Base-by-base conservation (phyloP, 78 protist genomes). In the Guillardia theta region DNA sequence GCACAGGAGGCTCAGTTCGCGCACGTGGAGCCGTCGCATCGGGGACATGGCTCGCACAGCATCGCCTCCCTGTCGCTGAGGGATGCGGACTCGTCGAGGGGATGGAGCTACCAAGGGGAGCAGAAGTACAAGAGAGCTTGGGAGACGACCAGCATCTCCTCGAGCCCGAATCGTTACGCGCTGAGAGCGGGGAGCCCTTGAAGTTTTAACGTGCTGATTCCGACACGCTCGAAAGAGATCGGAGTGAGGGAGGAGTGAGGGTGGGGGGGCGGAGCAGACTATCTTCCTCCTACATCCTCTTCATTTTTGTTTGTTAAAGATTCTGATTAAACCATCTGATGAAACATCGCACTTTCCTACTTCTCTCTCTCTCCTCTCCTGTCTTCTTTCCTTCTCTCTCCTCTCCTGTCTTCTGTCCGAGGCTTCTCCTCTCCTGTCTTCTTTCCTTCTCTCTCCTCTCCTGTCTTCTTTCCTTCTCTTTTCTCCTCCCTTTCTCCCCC, bases 1-100 rank as follows among this genome's bases (percentile, higher is more conserved):
- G 90, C 90, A 48, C 83, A 22, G 83, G 83, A 70, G 83, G 83
- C 36, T 36, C 83, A 70, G 70, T 58, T 27, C 70, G 70, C 39
- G 27, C 21, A 30, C 70, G 70, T 58, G 70, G 39, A 58, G 70
- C 39, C 70, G 27, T n/a, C n/a, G n/a, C n/a, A n/a, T n/a, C n/a
- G n/a, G n/a, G n/a, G n/a, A n/a, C n/a, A n/a, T n/a, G n/a, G n/a
- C n/a, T n/a, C n/a, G n/a, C n/a, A n/a, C n/a, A n/a, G n/a, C n/a
- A n/a, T n/a, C n/a, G n/a, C n/a, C n/a, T n/a, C n/a, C n/a, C n/a
- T n/a, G n/a, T n/a, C n/a, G n/a, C n/a, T n/a, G n/a, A n/a, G n/a
- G n/a, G n/a, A n/a, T n/a, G n/a, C n/a, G n/a, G n/a, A n/a, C n/a
- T n/a, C n/a, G n/a, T n/a, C n/a, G n/a, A n/a, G n/a, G n/a, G n/a